phyloP scores from a whole-genome alignment of 257 asterid genomes.

The Nicotiana obtusifolia region DNA sequence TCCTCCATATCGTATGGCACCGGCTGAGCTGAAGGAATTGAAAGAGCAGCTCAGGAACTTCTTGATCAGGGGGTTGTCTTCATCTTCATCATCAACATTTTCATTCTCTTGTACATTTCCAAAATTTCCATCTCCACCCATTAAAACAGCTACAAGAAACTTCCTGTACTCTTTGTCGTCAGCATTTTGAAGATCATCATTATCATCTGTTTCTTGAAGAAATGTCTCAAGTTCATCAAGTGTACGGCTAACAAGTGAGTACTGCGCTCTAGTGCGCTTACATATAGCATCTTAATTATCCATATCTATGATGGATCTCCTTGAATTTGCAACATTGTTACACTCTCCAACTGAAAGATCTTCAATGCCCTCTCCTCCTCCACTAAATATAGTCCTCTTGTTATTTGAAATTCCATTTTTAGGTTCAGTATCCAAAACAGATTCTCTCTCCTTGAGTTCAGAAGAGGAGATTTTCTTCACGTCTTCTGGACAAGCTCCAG shows the following conservation, averaged over 20 bases:
- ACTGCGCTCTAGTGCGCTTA: conserved; percentile 96
- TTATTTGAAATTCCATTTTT: conserved; percentile 32
- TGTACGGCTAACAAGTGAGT: conserved; percentile 86
- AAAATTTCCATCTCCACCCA: conserved; percentile 57
- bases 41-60: too few relatives aligned
- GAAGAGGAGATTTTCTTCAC: conserved; percentile 11
- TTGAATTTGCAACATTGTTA: conserved; percentile 23
- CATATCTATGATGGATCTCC: conserved; percentile 34
- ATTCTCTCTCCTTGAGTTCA: conserved; percentile 20
- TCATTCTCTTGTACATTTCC: conserved; percentile 44
- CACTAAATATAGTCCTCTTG: conserved; percentile 28
- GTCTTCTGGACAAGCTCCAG: conserved; percentile 24
- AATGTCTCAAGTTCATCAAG: conserved; percentile 96
- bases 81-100: conserved; percentile 88
- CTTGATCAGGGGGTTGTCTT: too few relatives aligned
- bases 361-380: conserved; percentile 17
- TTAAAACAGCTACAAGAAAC: conserved; percentile 85
- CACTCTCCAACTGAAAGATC: conserved; percentile 19
- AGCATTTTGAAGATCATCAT: conserved; percentile 85
- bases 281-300: conserved; percentile 78
- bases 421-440: conserved; percentile 23
- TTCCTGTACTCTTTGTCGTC: conserved; percentile 91
- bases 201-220: conserved; percentile 98
- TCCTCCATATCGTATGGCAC: too few relatives aligned
- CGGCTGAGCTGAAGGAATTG: too few relatives aligned